Percentiles rank a stretch among this genome's conserved stretches.
phyloP scores from a whole-genome alignment of 768 basidiomycete genomes.

The Naematelia aurantialba region DNA sequence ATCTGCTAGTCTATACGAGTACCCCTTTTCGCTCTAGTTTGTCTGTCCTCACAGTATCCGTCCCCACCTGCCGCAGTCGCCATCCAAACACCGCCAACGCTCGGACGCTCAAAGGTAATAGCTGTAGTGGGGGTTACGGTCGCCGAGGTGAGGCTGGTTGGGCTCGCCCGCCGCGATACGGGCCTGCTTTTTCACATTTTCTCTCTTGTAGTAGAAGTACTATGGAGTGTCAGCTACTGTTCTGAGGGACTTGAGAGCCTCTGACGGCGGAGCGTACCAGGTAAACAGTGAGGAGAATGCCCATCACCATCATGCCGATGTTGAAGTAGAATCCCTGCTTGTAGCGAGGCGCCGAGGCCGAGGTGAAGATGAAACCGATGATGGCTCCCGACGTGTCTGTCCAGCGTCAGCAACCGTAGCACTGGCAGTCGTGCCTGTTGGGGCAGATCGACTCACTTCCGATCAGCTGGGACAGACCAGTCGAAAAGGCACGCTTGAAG shows the following conservation, averaged over 20 bases:
- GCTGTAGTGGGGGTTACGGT: constrained; percentile 31
- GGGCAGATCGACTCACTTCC: constrained; percentile 9
- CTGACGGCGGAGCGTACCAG: constrained; percentile 5
- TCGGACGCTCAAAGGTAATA: no score
- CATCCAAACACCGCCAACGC: no score
- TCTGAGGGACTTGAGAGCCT: background rate
- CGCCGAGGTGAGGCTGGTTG: constrained; percentile 33
- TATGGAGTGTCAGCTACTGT: background rate
- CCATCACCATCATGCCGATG: constrained; percentile 11
- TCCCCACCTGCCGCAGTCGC: no score
- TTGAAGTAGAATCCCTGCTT: constrained; percentile 11
- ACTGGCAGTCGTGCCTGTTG: no score
- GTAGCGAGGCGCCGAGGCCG: constrained; percentile 17
- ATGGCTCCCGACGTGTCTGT: constrained; percentile 15
- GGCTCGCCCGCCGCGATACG: constrained; percentile 26
- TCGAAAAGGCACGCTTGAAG: constrained; percentile 18
- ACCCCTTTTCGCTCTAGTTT: no score
- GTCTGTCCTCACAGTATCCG: no score
- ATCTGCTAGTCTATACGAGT: no score
- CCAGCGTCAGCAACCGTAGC: constrained; percentile 14
- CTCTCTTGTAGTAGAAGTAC: constrained; percentile 12
- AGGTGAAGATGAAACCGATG: constrained; percentile 21
- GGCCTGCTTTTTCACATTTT: constrained; percentile 12
- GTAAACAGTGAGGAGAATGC: constrained; percentile 11
- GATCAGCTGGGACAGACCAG: constrained; percentile 8